Conservation (phyloP, 2,329 filamentous ascomycete species). For the Exophiala aquamarina region DNA sequence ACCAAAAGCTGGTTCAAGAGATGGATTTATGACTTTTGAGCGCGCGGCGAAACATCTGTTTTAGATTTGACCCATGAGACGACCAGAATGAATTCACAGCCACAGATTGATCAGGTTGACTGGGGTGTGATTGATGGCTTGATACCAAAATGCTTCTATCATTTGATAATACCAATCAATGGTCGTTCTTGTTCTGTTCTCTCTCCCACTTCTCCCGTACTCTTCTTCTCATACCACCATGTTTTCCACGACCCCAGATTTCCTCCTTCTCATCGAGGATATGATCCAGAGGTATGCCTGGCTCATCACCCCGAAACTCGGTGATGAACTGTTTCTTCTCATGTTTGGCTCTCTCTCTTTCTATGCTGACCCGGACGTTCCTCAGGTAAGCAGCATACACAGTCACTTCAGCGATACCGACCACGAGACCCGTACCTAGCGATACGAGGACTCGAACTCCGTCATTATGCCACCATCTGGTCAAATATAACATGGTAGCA, state of each 20-base stretch:
- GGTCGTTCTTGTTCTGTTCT: constrained; percentile 17
- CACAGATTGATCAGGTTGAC: too few relatives aligned
- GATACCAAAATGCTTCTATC: background rate
- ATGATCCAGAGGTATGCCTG: background rate
- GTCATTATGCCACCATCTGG: constrained; percentile 27
- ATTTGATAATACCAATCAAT: constrained; percentile 9
- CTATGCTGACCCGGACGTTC: constrained; percentile 42
- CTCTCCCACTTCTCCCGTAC: constrained; percentile 41
- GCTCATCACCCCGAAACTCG: constrained; percentile 23
- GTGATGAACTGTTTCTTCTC: constrained; percentile 41
- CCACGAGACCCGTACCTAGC: constrained; percentile 40
- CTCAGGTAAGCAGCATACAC: constrained; percentile 48
- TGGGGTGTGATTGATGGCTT: background rate
- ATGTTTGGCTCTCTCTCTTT: constrained; percentile 36
- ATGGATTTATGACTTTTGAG: constrained; percentile 24
- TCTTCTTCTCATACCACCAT: constrained; percentile 41
- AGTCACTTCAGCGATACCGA: constrained; percentile 47
- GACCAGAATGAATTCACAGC: too few relatives aligned
- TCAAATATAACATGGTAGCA: constrained; percentile 46
- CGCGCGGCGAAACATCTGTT: background rate
- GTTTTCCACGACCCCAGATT: constrained; percentile 42
- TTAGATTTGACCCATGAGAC: background rate
- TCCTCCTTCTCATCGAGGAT: constrained; percentile 31
- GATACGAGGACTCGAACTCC: constrained; percentile 39
- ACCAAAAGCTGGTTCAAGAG: constrained; percentile 24